A percentile compares a stretch with the other conserved stretches of the same genome.
Evolutionary conservation across 805 yeast genomes (phyloP).

Genomic region (Starmera pachycereana): DNA sequence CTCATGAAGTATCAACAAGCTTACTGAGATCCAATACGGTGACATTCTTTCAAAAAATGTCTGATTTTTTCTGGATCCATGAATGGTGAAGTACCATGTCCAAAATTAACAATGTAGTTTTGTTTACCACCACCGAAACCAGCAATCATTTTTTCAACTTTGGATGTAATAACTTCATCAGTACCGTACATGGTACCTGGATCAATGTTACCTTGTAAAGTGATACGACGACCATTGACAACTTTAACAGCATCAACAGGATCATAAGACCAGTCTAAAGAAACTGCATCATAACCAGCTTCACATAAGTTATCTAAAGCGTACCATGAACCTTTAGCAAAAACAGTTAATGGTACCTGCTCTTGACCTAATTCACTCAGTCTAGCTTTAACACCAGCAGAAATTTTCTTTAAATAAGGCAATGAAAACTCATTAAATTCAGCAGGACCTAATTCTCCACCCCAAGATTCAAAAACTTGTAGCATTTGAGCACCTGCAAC

Average conservation of each 20-base stretch:
- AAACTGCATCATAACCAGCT: conserved; percentile 77
- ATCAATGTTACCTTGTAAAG: conserved; percentile 90
- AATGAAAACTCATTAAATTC: conserved; percentile 85
- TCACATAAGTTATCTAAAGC: conserved; percentile 80
- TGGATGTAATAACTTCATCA: conserved; percentile 64
- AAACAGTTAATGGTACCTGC: conserved; percentile 75
- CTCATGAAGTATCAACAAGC: too few relatives aligned
- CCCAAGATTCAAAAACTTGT: conserved; percentile 97
- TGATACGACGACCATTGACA: conserved; percentile 67
- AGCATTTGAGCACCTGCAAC: conserved; percentile 97
- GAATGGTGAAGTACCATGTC: conserved; percentile 97
- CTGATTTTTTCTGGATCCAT: conserved; percentile 88
- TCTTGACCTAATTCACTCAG: conserved; percentile 65
- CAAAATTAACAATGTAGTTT: conserved; percentile 87
- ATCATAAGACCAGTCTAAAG: conserved; percentile 84
- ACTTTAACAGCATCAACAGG: conserved; percentile 78
- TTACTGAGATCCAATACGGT: conserved; percentile 54
- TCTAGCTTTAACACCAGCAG: conserved; percentile 55
- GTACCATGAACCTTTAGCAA: conserved; percentile 97
- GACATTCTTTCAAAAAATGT: conserved; percentile 81
- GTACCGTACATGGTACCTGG: conserved; percentile 94
- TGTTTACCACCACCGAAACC: conserved; percentile 94
- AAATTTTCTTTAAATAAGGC: conserved; percentile 77
- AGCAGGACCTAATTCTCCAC: conserved; percentile 86
- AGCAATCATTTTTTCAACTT: conserved; percentile 78